These are phyloP conservation scores for Colletotrichum caudatum DNA, from an alignment of 2,329 filamentous ascomycete species.

Conservation along the genomic window DNA sequence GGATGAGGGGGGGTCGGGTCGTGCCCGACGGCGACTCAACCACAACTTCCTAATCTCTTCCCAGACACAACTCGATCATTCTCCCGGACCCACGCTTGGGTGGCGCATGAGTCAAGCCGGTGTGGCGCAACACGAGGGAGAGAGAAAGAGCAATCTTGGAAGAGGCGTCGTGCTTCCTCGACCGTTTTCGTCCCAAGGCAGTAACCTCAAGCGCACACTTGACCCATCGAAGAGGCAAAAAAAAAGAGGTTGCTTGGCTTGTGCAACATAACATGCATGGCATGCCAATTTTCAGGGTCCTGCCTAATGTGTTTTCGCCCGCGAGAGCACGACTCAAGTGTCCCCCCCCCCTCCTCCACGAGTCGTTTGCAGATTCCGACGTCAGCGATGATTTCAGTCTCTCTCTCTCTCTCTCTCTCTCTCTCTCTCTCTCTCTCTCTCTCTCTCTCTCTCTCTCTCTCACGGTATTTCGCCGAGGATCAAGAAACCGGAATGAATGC, in stretches of 20 bases:
- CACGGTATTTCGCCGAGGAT: neutral
- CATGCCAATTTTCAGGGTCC: neutral
- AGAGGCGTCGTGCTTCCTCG: slow-evolving; percentile 9
- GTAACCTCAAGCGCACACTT: slow-evolving; percentile 31
- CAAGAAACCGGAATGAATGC: neutral
- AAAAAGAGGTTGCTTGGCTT: slow-evolving; percentile 5
- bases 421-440: neutral
- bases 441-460: neutral
- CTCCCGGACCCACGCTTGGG: neutral
- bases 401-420: neutral
- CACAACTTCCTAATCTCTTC: too few relatives aligned
- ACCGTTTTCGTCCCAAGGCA: slow-evolving; percentile 1
- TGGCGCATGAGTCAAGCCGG: slow-evolving; percentile 19
- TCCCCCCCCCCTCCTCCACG: neutral
- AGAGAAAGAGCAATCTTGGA: slow-evolving; percentile 6
- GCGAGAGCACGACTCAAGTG: slow-evolving; percentile 17
- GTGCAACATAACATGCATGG: neutral
- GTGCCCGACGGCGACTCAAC: neutral
- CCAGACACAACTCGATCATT: neutral
- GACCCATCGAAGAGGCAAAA: neutral
- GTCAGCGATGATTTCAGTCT: slow-evolving; percentile 35
- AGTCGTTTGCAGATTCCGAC: slow-evolving; percentile 10
- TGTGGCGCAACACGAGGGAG: slow-evolving; percentile 9
- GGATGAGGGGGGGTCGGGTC: neutral
- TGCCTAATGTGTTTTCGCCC: neutral